Conservation (phyloP, 2,329 filamentous ascomycete species). For the Aschersonia sp. region DNA sequence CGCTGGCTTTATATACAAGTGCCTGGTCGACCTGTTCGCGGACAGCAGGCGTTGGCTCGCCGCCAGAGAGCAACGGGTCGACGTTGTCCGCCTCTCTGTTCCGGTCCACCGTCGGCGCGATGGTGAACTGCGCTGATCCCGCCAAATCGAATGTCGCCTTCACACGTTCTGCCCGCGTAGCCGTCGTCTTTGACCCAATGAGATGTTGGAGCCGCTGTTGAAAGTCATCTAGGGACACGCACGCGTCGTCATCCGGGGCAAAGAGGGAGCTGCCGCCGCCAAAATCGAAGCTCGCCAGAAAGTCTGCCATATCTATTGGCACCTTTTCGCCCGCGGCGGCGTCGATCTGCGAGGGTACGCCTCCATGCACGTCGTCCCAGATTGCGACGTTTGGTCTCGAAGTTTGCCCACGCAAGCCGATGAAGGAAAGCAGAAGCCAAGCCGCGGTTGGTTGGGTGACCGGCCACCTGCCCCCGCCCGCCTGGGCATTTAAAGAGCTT, state of each 20-base stretch:
- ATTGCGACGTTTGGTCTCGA: not conserved
- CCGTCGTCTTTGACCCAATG: constrained; percentile 26
- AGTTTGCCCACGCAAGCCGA: not conserved
- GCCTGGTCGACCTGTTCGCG: constrained; percentile 10
- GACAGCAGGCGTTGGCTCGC: constrained; percentile 7
- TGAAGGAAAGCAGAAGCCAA: no score
- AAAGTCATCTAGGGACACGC: constrained; percentile 27
- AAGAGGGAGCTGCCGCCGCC: constrained; percentile 8
- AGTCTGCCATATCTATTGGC: constrained; percentile 17
- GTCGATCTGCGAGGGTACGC: no score
- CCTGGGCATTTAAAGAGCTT: no score
- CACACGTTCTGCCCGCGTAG: constrained; percentile 34
- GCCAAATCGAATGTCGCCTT: constrained; percentile 31
- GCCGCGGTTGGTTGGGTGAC: no score
- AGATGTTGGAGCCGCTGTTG: constrained; percentile 26
- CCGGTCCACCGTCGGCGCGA: constrained; percentile 23
- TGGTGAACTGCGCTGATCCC: constrained; percentile 25
- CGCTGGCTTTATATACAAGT: constrained; percentile 27
- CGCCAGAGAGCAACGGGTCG: constrained; percentile 19
- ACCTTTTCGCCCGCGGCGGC: not conserved
- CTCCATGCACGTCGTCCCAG: not conserved
- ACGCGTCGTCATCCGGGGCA: constrained; percentile 11
- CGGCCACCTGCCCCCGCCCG: no score
- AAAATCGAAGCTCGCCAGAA: constrained; percentile 22
- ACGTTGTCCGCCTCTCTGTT: constrained; percentile 17